Evolutionary conservation across 345 rosid genomes (phyloP), one percentile per base, ranked within the genome.

Genomic region (Moricandia moricandioides): DNA sequence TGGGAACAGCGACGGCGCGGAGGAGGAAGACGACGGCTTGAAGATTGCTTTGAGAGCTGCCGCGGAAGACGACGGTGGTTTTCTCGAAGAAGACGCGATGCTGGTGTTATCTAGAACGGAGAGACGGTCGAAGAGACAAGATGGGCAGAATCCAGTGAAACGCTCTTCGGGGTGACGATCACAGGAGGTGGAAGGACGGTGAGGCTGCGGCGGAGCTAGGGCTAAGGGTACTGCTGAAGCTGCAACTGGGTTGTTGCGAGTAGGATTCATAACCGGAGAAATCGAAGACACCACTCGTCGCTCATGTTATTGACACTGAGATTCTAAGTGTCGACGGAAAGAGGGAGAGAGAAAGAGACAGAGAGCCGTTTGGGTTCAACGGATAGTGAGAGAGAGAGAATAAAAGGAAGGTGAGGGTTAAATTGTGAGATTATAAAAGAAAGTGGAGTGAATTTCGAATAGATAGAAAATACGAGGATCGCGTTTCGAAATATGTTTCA

Each of bases 51-150:
- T 90, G 69, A 89, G 84, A 34, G 88, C 70, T 6, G 71, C 86
- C 30, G 91, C 84, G 54, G 86, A 75, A 60, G 88, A 74, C 11
- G 80, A 63, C 65, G 91, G 87, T 1, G 95, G 89, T 66, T 86
- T 85, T 17, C 80, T 83, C 13, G 94, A 84, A 56, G 96, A 77
- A 12, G 74, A 39, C 26, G 90, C 56, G 51, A 78, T 16, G 37
- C 70, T 54, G 55, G 84, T 75, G 68, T 71, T 56, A 61, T 78
- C 91, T 79, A 96, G 81, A 35, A 83, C 82, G 65, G 93, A 82
- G 66, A 96, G 98, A 37, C 99, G 99, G 54, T 96, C 94, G 84
- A 89, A 96, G 85, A 96, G 98, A 81, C 98, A 96, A 78, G 88
- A 85, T 58, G 99, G 98, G 78, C 98, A 96, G 66, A 96, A 96